Conservation (phyloP, 805 yeast genomes). For the Monosporozyma yasuniensis region DNA sequence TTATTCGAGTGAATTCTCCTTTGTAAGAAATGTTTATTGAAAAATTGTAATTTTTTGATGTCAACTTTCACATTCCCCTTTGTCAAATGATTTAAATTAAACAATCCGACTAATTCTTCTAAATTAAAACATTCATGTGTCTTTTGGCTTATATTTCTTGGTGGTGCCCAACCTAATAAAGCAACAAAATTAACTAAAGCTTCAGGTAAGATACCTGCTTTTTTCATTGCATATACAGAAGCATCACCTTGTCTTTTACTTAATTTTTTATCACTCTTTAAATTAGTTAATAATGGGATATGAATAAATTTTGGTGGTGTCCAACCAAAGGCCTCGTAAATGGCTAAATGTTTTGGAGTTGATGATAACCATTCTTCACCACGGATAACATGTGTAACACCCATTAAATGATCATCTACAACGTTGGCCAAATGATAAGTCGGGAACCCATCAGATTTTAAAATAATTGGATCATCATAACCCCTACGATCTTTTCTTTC, state of each 20-base stretch:
- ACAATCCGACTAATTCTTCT: constrained; percentile 43
- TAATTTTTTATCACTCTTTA: constrained; percentile 58
- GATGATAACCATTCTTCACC: constrained; percentile 98
- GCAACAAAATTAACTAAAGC: constrained; percentile 83
- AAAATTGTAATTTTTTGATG: constrained; percentile 59
- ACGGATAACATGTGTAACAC: constrained; percentile 85
- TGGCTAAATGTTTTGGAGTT: constrained; percentile 86
- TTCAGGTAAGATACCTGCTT: constrained; percentile 69
- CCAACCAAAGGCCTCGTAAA: constrained; percentile 86
- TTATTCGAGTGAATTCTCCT: constrained; percentile 34
- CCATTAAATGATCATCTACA: constrained; percentile 88
- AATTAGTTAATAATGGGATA: constrained; percentile 75
- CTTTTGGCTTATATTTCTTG: constrained; percentile 42
- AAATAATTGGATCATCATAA: constrained; percentile 79
- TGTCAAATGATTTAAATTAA: constrained; percentile 66
- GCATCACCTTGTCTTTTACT: constrained; percentile 81
- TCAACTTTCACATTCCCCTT: constrained; percentile 93
- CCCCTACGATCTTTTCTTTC: constrained; percentile 44
- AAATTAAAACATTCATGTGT: constrained; percentile 45
- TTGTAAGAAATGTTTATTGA: constrained; percentile 64
- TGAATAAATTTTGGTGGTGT: constrained; percentile 73
- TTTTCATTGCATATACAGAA: constrained; percentile 51
- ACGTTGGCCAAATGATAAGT: constrained; percentile 96
- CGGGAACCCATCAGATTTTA: constrained; percentile 92
- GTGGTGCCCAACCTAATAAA: constrained; percentile 91